Conservation (phyloP, 2,329 filamentous ascomycete genomes). For the Dissoconium aciculare region DNA sequence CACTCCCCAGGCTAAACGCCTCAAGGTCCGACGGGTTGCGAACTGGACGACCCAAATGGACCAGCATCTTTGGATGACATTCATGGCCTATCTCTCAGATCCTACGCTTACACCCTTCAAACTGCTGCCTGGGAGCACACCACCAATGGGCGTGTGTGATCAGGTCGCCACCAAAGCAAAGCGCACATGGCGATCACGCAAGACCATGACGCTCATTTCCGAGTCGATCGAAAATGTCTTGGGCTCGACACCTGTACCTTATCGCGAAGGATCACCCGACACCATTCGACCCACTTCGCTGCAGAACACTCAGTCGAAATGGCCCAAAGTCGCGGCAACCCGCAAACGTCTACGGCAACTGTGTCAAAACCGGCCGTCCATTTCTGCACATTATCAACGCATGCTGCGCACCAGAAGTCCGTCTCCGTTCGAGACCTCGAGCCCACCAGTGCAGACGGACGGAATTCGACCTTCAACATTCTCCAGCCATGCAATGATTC, state of each 20-base stretch:
- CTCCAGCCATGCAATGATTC: conserved; percentile 35
- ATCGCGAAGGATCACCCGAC: conserved; percentile 28
- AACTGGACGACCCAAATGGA: conserved; percentile 50
- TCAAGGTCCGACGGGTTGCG: conserved; percentile 28
- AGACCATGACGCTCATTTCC: conserved; percentile 14
- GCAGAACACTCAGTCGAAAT: conserved; percentile 27
- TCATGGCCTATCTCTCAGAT: conserved; percentile 50
- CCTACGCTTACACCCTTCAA: conserved; percentile 53
- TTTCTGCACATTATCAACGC: conserved; percentile 50
- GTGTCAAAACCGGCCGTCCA: conserved; percentile 46
- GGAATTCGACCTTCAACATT: conserved; percentile 23
- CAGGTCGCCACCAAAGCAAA: conserved; percentile 47
- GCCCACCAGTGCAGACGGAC: conserved; percentile 18
- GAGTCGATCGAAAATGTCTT: conserved; percentile 18
- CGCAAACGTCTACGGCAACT: conserved; percentile 43
- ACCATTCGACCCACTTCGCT: conserved; percentile 28
- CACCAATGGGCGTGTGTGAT: conserved; percentile 49
- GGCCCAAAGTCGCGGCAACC: conserved; percentile 45
- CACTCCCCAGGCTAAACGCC: conserved; percentile 26
- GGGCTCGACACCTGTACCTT: conserved; percentile 9
- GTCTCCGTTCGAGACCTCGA: conserved; percentile 37
- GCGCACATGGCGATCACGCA: conserved; percentile 42
- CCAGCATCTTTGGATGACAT: conserved; percentile 50
- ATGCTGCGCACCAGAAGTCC: conserved; percentile 46
- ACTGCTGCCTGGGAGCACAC: conserved; percentile 47